phyloP scores from a whole-genome alignment of 108 stramenopile genomes.

The Skeletonema marinoi region DNA sequence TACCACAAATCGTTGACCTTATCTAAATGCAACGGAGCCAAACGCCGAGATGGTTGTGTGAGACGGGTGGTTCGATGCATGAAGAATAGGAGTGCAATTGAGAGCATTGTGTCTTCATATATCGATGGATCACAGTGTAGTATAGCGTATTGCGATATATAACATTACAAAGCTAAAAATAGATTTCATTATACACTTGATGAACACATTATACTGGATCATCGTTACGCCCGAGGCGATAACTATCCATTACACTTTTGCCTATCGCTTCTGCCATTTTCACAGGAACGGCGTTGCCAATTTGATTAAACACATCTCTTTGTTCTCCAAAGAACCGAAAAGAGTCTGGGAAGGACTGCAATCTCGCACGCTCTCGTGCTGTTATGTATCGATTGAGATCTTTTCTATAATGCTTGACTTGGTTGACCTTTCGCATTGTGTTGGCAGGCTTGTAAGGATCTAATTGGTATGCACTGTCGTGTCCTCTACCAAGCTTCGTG shows the following conservation, averaged over 20 bases:
- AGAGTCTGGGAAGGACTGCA: constrained; percentile 48
- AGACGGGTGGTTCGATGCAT: constrained; percentile 34
- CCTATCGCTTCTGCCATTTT: constrained; percentile 44
- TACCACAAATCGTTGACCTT: constrained; percentile 31
- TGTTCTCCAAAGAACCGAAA: constrained; percentile 41
- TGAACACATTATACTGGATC: background rate
- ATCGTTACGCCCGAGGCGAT: background rate
- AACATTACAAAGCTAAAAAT: background rate
- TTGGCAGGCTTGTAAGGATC: constrained; percentile 29
- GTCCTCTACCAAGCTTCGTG: background rate
- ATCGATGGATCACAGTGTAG: constrained; percentile 30
- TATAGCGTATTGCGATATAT: background rate
- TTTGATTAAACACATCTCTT: constrained; percentile 32
- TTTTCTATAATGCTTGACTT: constrained; percentile 40
- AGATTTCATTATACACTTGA: background rate
- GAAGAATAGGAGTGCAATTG: constrained; percentile 37
- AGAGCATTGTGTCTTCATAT: constrained; percentile 36
- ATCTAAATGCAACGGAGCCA: constrained; percentile 8
- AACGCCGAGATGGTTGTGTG: background rate
- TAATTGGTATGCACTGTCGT: background rate
- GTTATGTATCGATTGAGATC: constrained; percentile 29
- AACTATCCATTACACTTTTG: constrained; percentile 33
- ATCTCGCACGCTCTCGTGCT: constrained; percentile 34
- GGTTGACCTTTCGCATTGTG: constrained; percentile 37
- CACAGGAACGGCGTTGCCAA: constrained; percentile 65